These are phyloP conservation scores for Auricularia cornea DNA, from an alignment of 768 basidiomycete species.

Conservation along the genomic window DNA sequence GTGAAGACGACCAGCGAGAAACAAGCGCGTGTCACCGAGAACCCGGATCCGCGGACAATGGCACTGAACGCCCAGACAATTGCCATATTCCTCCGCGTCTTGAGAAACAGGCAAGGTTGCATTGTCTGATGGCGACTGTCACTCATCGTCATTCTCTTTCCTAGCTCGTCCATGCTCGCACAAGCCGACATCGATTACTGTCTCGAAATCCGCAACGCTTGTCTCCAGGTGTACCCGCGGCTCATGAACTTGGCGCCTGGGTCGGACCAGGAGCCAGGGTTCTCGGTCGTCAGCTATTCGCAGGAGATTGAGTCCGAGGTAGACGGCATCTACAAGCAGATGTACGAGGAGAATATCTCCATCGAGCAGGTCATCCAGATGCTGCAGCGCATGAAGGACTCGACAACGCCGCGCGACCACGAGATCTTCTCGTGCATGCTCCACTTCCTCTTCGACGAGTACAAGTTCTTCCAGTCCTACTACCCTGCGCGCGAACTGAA, in stretches of 20 bases:
- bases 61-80: constrained; percentile 80
- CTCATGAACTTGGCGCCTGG: constrained; percentile 89
- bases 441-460: constrained; percentile 98
- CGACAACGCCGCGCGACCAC: constrained; percentile 76
- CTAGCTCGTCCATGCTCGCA: constrained; percentile 63
- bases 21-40: constrained; percentile 61
- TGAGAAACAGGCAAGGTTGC: constrained; percentile 66
- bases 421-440: constrained; percentile 99
- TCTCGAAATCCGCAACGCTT: constrained; percentile 84
- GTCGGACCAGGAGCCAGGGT: constrained; percentile 83
- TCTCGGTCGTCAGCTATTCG: constrained; percentile 79
- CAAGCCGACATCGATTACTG: constrained; percentile 78
- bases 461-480: constrained; percentile 97
- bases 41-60: constrained; percentile 52
- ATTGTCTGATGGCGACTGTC: not conserved
- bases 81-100: constrained; percentile 83
- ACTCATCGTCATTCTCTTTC: constrained; percentile 6
- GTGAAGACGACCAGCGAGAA: constrained; percentile 92
- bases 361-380: constrained; percentile 91
- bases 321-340: constrained; percentile 92
- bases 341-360: constrained; percentile 92
- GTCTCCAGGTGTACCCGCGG: constrained; percentile 91
- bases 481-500: constrained; percentile 89
- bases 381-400: constrained; percentile 78
- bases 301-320: constrained; percentile 88